These are phyloP conservation scores for Kwoniella europaea DNA, from an alignment of 768 basidiomycete species.

Conservation along the genomic window DNA sequence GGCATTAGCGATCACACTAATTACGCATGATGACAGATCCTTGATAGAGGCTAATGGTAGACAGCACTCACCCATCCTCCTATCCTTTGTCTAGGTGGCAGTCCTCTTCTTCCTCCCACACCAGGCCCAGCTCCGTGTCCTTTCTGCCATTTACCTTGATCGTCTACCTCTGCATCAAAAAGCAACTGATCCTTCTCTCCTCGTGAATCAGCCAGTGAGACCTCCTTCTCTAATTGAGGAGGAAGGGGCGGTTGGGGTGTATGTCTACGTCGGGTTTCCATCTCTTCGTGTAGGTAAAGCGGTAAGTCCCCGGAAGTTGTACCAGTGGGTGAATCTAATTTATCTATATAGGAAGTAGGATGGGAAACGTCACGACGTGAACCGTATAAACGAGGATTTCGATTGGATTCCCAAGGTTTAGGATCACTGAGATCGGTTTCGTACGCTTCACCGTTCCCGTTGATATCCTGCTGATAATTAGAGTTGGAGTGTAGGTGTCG, in stretches of 20 bases:
- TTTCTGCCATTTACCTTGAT: slow-evolving; percentile 54
- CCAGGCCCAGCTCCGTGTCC: slow-evolving; percentile 54
- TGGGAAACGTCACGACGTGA: slow-evolving; percentile 18
- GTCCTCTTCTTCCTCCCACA: slow-evolving; percentile 52
- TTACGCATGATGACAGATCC: not conserved
- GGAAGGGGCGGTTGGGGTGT: not conserved
- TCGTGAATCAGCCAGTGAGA: slow-evolving; percentile 4
- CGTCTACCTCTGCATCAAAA: slow-evolving; percentile 26
- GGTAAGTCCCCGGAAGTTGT: slow-evolving; percentile 30
- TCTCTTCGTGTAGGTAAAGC: slow-evolving; percentile 35
- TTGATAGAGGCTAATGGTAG: not conserved
- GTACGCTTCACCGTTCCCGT: not conserved
- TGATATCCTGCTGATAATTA: not conserved
- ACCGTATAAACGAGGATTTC: slow-evolving; percentile 38
- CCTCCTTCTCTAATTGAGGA: slow-evolving; percentile 28
- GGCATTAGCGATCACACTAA: too few relatives aligned
- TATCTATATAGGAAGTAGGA: slow-evolving; percentile 8
- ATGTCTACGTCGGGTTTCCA: slow-evolving; percentile 37
- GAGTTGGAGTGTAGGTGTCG: slow-evolving; percentile 19
- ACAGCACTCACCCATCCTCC: slow-evolving; percentile 46
- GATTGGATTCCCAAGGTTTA: slow-evolving; percentile 47
- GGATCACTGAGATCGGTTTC: slow-evolving; percentile 40
- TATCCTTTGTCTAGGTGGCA: slow-evolving; percentile 50
- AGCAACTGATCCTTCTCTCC: slow-evolving; percentile 27
- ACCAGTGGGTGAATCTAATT: slow-evolving; percentile 6